phyloP scores from a whole-genome alignment of 108 stramenopile genomes.

The Nitzschia palea region DNA sequence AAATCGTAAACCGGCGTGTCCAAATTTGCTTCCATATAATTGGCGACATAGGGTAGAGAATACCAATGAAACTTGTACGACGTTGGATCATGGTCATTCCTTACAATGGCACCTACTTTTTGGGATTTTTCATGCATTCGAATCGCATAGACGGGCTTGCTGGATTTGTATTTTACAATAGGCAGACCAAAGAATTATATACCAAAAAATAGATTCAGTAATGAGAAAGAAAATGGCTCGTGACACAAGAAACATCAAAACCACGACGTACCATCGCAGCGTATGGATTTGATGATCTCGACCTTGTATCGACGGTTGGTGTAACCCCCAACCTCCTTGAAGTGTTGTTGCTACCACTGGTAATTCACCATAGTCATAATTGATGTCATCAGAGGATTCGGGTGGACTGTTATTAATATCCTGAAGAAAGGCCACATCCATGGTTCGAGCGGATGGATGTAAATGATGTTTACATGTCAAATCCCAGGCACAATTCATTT shows the following conservation, averaged over 20 bases:
- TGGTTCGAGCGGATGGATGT: conserved; percentile 32
- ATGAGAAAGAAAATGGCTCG: no score
- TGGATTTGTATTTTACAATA: neutral
- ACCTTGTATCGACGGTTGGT: neutral
- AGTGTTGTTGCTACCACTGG: conserved; percentile 18
- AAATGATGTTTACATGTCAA: conserved; percentile 25
- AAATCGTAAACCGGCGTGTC: conserved; percentile 21
- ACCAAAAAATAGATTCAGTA: no score
- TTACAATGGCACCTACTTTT: conserved; percentile 13
- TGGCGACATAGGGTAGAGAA: conserved; percentile 16
- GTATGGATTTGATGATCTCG: conserved; percentile 3
- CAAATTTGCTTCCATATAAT: conserved; percentile 15
- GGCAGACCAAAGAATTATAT: neutral
- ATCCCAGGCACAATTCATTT: conserved; percentile 18
- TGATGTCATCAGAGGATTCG: neutral
- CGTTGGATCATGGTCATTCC: neutral
- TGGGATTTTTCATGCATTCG: conserved; percentile 30
- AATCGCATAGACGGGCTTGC: conserved; percentile 22
- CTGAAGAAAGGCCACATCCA: conserved; percentile 18
- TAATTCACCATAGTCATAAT: neutral
- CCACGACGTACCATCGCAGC: conserved; percentile 10
- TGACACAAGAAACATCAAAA: neutral
- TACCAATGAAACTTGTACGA: conserved; percentile 29
- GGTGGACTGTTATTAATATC: neutral
- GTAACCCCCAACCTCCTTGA: conserved; percentile 22